phyloP scores from a whole-genome alignment of 495 filamentous ascomycete genomes.

The Neurospora hispaniola region DNA sequence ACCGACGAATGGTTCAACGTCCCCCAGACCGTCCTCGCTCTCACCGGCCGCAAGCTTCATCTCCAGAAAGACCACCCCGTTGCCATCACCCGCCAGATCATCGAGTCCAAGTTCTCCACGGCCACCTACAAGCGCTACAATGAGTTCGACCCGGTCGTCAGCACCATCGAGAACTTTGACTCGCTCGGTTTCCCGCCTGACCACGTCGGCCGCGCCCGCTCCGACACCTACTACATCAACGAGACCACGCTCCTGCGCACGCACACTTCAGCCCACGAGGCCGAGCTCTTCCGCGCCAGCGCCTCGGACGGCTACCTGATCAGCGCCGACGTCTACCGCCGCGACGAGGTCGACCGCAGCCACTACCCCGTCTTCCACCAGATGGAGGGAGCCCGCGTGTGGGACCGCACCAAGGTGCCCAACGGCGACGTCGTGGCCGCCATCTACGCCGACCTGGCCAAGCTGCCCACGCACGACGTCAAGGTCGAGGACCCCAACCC shows the following conservation, averaged over 20 bases:
- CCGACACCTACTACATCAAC: constrained; percentile 96
- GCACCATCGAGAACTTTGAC: constrained; percentile 84
- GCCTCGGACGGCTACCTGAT: constrained; percentile 74
- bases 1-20: constrained; percentile 83
- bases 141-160: constrained; percentile 72
- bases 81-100: constrained; percentile 78
- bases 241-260: constrained; percentile 74
- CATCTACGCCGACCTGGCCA: constrained; percentile 54
- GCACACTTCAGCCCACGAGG: constrained; percentile 89
- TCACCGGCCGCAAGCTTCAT: constrained; percentile 67
- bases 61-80: constrained; percentile 82
- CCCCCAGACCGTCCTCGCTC: constrained; percentile 59
- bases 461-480: constrained; percentile 61
- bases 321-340: constrained; percentile 89
- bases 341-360: constrained; percentile 86
- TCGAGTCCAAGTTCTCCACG: constrained; percentile 76
- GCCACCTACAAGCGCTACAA: constrained; percentile 69
- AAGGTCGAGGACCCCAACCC: constrained; percentile 79
- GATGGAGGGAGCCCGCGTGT: constrained; percentile 90
- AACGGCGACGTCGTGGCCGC: constrained; percentile 49
- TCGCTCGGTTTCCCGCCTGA: constrained; percentile 83
- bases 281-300: constrained; percentile 69
- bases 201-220: constrained; percentile 77
- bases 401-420: constrained; percentile 58
- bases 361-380: constrained; percentile 98